Conservation (phyloP, 2,329 filamentous ascomycete genomes). For the Neonectria coccinea region DNA sequence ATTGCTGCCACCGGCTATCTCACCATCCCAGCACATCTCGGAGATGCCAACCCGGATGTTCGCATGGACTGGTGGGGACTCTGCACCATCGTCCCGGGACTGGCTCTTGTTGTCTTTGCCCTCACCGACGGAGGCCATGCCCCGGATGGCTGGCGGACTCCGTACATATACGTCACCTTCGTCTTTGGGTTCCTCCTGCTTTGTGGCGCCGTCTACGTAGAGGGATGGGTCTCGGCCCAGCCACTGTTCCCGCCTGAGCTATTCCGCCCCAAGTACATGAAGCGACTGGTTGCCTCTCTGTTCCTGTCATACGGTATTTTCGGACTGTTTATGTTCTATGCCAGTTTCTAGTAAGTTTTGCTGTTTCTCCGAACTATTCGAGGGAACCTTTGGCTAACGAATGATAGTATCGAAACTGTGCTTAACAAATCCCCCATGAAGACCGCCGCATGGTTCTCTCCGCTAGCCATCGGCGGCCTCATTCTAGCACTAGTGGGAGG, state of each 20-base stretch:
- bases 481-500: slow-evolving; percentile 72
- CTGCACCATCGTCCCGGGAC: slow-evolving; percentile 69
- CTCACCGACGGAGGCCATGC: slow-evolving; percentile 80
- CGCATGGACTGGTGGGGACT: slow-evolving; percentile 77
- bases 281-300: slow-evolving; percentile 67
- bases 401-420: slow-evolving; percentile 66
- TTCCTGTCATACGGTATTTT: slow-evolving; percentile 76
- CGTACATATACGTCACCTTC: slow-evolving; percentile 76
- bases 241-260: slow-evolving; percentile 77
- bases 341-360: slow-evolving; percentile 71
- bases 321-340: slow-evolving; percentile 76
- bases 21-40: slow-evolving; percentile 52
- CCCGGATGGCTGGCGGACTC: slow-evolving; percentile 74
- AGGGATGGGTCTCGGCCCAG: slow-evolving; percentile 75
- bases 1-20: slow-evolving; percentile 59
- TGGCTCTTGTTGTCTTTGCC: slow-evolving; percentile 78
- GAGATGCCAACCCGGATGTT: slow-evolving; percentile 43
- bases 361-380: slow-evolving; percentile 10
- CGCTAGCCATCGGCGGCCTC: slow-evolving; percentile 75
- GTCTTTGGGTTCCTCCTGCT: slow-evolving; percentile 72
- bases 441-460: slow-evolving; percentile 75
- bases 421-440: slow-evolving; percentile 70
- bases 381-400: background rate
- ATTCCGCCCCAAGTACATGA: slow-evolving; percentile 77
- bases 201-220: slow-evolving; percentile 71